Base-by-base conservation (phyloP, 345 rosid species). In the Boechera retrofracta region DNA sequence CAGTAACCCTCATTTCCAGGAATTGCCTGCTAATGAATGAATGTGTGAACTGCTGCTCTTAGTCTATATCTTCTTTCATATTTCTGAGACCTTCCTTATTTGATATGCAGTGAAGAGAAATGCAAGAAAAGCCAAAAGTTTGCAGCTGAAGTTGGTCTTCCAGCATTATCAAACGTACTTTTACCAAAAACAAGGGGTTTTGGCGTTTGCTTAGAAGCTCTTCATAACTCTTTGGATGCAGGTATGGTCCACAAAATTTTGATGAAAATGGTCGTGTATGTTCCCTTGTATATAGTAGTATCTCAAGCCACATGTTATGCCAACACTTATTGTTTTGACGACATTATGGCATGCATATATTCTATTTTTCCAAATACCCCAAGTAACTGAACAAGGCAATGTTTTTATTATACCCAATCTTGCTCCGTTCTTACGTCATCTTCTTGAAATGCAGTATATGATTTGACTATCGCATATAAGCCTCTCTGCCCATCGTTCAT, bases 151-250 rank as follows among this genome's bases (percentile, higher is more conserved):
- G 80, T 65, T 73, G 96, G 93, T 76, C 88, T 92, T 78, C 93
- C 96, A 3, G 81, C 84, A 66, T 80, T 92, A 71, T 78, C 82
- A 45, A 88, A 92, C 66, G 93, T 92, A 67, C 85, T 89, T 58
- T 81, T 89, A 73, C 97, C 95, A 1, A 92, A 89, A 79, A 86
- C 95, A 15, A 88, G 80, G 73, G 97, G 95, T 1, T 92, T 92
- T 62, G 36, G 74, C 72, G 76, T 86, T 73, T 88, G 93, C 89
- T 75, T 89, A 80, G 93, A 88, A 78, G 87, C 76, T 77, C 83
- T 92, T 18, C 80, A 80, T 32, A 69, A 44, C 68, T 83, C 93
- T 44, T 80, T 87, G 67, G 93, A 92, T 79, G 93, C 97, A 83
- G 95, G 97, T 91, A 78, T 44, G 53, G 45, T 64, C 15, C 24